Evolutionary conservation across 805 yeast genomes (phyloP).

Genomic region (Candida ovalis): DNA sequence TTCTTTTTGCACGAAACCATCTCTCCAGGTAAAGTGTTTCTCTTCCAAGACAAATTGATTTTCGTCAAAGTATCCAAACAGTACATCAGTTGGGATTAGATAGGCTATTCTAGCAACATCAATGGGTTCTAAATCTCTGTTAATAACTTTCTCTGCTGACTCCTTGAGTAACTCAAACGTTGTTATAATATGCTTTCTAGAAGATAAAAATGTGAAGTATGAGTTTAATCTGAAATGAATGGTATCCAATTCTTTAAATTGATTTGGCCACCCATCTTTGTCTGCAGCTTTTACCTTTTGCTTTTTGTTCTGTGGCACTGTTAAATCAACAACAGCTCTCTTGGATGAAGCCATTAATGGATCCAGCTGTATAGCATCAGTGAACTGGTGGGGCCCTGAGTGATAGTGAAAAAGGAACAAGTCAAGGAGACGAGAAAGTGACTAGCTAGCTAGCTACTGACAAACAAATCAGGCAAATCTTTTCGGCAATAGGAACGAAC

Average conservation of each 20-base stretch:
- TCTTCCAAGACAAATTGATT: constrained; percentile 51
- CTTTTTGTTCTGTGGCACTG: neutral
- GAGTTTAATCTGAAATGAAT: constrained; percentile 55
- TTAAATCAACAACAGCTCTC: neutral
- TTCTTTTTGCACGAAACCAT: constrained; percentile 56
- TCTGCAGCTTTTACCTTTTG: constrained; percentile 4
- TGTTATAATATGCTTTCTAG: constrained; percentile 57
- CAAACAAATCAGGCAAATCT: no score
- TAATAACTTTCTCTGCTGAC: constrained; percentile 48
- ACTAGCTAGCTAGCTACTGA: no score
- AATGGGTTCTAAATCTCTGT: constrained; percentile 38
- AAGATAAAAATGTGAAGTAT: constrained; percentile 57
- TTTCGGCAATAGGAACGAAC: no score
- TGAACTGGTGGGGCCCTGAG: no score
- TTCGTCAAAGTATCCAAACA: constrained; percentile 76
- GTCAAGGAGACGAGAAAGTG: no score
- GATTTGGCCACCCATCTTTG: constrained; percentile 25
- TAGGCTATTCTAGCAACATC: constrained; percentile 65
- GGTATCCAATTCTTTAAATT: constrained; percentile 38
- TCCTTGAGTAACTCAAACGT: constrained; percentile 50
- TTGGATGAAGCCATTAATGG: neutral
- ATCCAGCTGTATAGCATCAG: neutral
- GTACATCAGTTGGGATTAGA: constrained; percentile 64
- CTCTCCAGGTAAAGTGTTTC: constrained; percentile 38
- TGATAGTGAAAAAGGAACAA: no score